These are phyloP conservation scores for Multifurca ochricompacta DNA, from an alignment of 768 basidiomycete genomes.

Conservation along the genomic window DNA sequence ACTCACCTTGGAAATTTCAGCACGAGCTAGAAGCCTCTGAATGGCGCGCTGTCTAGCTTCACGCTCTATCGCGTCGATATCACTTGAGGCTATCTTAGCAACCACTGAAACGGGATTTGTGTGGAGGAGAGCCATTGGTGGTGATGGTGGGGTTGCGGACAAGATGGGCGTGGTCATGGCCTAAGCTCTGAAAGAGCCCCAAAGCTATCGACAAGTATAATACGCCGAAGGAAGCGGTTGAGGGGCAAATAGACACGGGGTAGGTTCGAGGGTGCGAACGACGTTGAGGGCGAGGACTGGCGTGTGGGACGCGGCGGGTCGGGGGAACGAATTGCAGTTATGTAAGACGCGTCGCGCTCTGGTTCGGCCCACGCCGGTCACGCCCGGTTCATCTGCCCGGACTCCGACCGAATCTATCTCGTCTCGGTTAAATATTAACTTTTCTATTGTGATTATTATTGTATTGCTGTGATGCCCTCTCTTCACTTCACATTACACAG, in stretches of 20 bases:
- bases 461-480: background rate
- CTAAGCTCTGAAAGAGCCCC: background rate
- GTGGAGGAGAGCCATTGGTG: conserved; percentile 56
- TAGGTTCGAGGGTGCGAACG: background rate
- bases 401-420: conserved; percentile 7
- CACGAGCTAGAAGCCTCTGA: conserved; percentile 69
- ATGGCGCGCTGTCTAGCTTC: conserved; percentile 62
- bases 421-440: background rate
- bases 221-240: background rate
- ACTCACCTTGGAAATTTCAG: conserved; percentile 75
- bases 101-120: conserved; percentile 33
- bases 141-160: conserved; percentile 76
- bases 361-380: conserved; percentile 18
- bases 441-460: too few species aligned
- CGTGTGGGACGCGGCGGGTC: conserved; percentile 22
- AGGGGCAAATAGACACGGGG: background rate
- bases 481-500: background rate
- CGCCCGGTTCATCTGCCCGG: conserved; percentile 12
- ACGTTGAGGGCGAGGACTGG: conserved; percentile 16
- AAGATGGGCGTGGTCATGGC: conserved; percentile 74
- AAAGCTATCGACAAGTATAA: background rate
- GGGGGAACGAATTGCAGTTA: conserved; percentile 17
- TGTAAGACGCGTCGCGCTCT: conserved; percentile 23
- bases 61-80: conserved; percentile 37
- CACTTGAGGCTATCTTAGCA: conserved; percentile 28